Percentiles rank a stretch among this genome's conserved stretches.
These are phyloP conservation scores for Arthroderma sp. DNA, from an alignment of 2,329 filamentous ascomycete genomes.

Conservation along the genomic window DNA sequence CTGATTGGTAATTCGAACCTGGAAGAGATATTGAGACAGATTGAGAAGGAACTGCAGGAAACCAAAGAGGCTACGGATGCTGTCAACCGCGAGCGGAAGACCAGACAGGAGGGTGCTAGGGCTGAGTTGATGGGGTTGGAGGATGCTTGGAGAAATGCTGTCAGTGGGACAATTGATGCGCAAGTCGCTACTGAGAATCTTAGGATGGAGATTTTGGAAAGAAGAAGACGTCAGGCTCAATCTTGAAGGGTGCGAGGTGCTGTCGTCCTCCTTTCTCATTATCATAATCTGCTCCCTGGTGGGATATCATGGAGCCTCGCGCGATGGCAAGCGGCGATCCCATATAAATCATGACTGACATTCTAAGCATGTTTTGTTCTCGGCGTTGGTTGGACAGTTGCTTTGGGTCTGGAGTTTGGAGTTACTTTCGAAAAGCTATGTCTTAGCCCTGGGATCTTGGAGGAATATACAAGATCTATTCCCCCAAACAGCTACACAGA, in stretches of 20 bases:
- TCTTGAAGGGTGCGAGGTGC: background rate
- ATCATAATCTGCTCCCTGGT: no score
- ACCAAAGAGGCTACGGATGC: slow-evolving; percentile 57
- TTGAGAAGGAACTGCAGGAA: slow-evolving; percentile 64
- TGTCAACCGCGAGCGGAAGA: slow-evolving; percentile 56
- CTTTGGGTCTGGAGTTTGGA: no score
- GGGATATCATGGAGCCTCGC: no score
- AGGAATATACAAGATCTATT: no score
- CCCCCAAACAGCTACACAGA: no score
- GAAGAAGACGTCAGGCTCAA: slow-evolving; percentile 32
- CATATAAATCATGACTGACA: no score
- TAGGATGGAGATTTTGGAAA: slow-evolving; percentile 52
- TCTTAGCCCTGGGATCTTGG: no score
- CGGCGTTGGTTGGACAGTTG: no score
- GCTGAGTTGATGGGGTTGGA: slow-evolving; percentile 64
- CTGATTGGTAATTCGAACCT: slow-evolving; percentile 69
- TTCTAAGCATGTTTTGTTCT: no score
- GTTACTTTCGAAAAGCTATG: no score
- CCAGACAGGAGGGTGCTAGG: slow-evolving; percentile 54
- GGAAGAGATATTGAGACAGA: slow-evolving; percentile 53
- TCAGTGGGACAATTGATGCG: slow-evolving; percentile 70
- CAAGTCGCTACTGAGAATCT: slow-evolving; percentile 71
- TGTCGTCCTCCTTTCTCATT: no score
- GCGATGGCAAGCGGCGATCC: no score
- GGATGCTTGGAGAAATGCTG: slow-evolving; percentile 63